Conservation (phyloP, 192 early-diverging fungal genomes). For the Dissophora ornata region DNA sequence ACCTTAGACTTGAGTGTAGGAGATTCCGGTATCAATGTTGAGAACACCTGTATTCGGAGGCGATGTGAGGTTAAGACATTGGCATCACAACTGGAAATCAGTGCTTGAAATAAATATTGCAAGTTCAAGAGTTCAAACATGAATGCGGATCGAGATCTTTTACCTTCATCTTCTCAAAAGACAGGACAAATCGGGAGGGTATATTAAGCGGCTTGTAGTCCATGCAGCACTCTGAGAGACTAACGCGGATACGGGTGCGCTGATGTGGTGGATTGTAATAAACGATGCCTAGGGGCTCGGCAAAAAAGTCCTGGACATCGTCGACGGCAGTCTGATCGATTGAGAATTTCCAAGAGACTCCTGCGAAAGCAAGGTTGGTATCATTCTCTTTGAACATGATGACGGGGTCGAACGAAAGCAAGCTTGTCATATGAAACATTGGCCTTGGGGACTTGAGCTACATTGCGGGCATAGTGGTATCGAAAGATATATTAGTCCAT, state of each 20-base stretch:
- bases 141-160: no score
- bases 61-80: no score
- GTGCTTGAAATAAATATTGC: no score
- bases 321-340: slow-evolving; percentile 56
- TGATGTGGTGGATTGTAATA: slow-evolving; percentile 51
- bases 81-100: no score
- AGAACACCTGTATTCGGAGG: slow-evolving; percentile 53
- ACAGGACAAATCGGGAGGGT: slow-evolving; percentile 59
- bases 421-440: slow-evolving; percentile 70
- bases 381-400: slow-evolving; percentile 69
- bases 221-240: slow-evolving; percentile 67
- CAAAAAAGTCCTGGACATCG: slow-evolving; percentile 67
- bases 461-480: not conserved
- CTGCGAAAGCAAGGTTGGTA: slow-evolving; percentile 63
- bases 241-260: slow-evolving; percentile 69
- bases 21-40: slow-evolving; percentile 69
- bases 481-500: not conserved
- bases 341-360: slow-evolving; percentile 61
- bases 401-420: slow-evolving; percentile 59
- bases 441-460: slow-evolving; percentile 62
- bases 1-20: slow-evolving; percentile 66
- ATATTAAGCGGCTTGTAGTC: slow-evolving; percentile 69
- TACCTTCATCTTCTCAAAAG: slow-evolving; percentile 73
- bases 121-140: no score
- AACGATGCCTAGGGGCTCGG: slow-evolving; percentile 62